Evolutionary conservation across 331 rosid species (phyloP).

Genomic region (Cydonia oblonga): DNA sequence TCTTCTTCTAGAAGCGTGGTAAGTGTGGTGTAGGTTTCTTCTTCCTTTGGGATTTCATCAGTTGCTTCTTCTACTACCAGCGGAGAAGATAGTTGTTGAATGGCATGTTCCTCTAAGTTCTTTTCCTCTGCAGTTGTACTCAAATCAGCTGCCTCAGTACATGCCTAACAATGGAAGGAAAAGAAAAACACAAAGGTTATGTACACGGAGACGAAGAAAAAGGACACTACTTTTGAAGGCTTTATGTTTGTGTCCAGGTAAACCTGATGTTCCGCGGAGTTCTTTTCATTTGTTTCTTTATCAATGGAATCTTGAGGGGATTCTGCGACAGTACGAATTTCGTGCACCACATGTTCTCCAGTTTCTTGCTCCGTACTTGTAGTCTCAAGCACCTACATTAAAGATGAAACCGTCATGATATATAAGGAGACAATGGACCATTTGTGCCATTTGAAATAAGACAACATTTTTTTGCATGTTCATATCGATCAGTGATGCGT

Average conservation of each 20-base stretch:
- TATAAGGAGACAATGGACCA: too few species aligned
- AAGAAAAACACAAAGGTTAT: background rate
- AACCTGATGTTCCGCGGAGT: constrained; percentile 8
- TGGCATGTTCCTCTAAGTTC: background rate
- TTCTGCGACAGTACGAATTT: background rate
- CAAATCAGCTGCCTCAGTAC: background rate
- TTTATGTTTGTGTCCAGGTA: background rate
- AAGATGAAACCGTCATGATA: background rate
- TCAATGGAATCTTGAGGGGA: background rate
- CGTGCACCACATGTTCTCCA: background rate
- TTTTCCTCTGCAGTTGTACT: constrained; percentile 5
- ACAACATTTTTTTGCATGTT: background rate
- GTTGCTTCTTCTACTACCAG: background rate
- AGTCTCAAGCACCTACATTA: background rate
- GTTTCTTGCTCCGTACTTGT: background rate
- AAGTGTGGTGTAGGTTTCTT: background rate
- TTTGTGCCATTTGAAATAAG: background rate
- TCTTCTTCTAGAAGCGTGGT: constrained; percentile 6
- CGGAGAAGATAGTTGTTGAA: constrained; percentile 1
- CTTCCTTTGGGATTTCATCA: constrained; percentile 4
- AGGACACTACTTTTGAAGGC: background rate
- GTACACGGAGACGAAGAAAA: background rate
- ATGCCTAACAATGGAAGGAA: constrained; percentile 6
- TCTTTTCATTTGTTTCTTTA: background rate
- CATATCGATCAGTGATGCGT: background rate